Percentiles rank a stretch among this genome's conserved stretches.
Conservation (phyloP, 2,329 filamentous ascomycete genomes). For the Ustilaginoidea virens region DNA sequence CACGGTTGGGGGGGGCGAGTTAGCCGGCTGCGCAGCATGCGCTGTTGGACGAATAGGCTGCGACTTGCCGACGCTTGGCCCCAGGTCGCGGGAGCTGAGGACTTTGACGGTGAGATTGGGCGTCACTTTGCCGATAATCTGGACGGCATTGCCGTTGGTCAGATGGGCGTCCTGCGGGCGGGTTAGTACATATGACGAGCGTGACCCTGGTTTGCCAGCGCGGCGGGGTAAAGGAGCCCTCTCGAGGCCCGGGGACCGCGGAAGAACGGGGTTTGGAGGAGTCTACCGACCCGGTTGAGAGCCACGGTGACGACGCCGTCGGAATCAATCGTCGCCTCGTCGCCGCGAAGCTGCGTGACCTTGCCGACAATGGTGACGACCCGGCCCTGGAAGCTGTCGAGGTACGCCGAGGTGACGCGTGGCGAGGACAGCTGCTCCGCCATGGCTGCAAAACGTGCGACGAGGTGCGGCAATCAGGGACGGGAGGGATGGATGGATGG, state of each 20-base stretch:
- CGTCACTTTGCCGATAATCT: conserved; percentile 70
- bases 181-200: conserved; percentile 1
- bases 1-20: conserved; percentile 1
- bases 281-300: conserved; percentile 50
- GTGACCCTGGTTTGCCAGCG: background rate
- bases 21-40: background rate
- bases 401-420: conserved; percentile 66
- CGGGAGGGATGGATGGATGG: too few species aligned
- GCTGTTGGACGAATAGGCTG: background rate
- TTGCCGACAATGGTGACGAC: conserved; percentile 79
- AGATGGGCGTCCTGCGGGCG: conserved; percentile 51
- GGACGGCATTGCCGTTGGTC: conserved; percentile 51
- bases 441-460: too few species aligned
- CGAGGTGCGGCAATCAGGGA: too few species aligned
- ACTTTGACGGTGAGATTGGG: conserved; percentile 57
- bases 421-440: conserved; percentile 53
- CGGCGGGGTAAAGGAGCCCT: background rate
- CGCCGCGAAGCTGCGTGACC: conserved; percentile 68
- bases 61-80: conserved; percentile 49
- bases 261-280: background rate
- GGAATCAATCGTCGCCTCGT: conserved; percentile 66
- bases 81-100: conserved; percentile 54
- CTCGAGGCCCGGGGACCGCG: too few species aligned
- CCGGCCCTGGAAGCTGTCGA: conserved; percentile 57
- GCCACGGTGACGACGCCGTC: conserved; percentile 61